Base-by-base conservation (phyloP, 2,329 filamentous ascomycete species). In the Metarhizium sp. region DNA sequence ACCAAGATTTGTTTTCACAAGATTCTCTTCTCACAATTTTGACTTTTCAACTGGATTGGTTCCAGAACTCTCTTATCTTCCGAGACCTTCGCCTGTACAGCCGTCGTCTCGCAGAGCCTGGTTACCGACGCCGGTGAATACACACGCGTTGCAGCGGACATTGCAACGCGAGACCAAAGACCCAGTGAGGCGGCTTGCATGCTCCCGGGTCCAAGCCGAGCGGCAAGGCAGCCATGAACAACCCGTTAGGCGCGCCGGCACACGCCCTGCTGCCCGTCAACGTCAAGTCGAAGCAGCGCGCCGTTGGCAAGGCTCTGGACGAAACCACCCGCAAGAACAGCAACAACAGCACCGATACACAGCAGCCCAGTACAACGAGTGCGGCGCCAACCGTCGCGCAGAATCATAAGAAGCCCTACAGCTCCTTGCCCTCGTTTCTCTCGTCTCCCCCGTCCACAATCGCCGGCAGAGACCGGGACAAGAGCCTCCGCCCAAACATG, bases 201-300 rank as follows among this genome's bases (percentile, higher is more conserved):
- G 18, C 42, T 11, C 38, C 38, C 38, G 11, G 14, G n/a, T 7
- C 42, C 42, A 45, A 45, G n/a, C n/a, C 11, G 14, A 29, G 20
- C 45, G 6, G 30, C 48, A 8, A 38, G 48, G 48, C 48, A 50
- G 32, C 47, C 48, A 50, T 50, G 30, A 50, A 34, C 48, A 46
- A n/a, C 42, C 45, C 46, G n/a, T 16, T 49, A 42, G 52, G 52
- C 43, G 18, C 45, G 30, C 52, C 52, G 32, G 43, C 52, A 38
- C 45, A 53, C 29, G 42, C 18, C 30, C 4, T 52, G 14, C 43
- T 53, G 45, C 52, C 52, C 18, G 52, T 53, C 43, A 49, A 40
- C 18, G 43, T 53, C 16, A 6, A 13, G 6, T 16, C 20, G 20
- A 45, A 20, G 8, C 18, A 20, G 10, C n/a, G n/a, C 2, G 42